These are phyloP conservation scores for Anethum foeniculum DNA, from an alignment of 140 eudicot species.

Conservation along the genomic window DNA sequence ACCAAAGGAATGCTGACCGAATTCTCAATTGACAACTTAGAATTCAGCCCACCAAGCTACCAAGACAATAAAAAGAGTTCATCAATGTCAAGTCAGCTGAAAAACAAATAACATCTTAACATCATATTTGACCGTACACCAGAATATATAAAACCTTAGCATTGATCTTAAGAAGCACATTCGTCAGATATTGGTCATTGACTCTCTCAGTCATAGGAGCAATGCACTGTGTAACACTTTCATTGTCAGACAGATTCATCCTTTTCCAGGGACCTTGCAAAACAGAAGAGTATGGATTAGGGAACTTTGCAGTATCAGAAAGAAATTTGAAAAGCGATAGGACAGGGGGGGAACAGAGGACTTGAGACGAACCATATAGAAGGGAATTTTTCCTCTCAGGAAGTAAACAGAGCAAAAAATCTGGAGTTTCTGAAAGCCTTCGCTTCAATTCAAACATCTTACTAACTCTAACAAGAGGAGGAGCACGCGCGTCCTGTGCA, in stretches of 20 bases:
- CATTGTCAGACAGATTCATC: slow-evolving; percentile 37
- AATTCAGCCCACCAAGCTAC: slow-evolving; percentile 60
- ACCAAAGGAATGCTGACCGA: slow-evolving; percentile 34
- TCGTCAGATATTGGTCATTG: slow-evolving; percentile 45
- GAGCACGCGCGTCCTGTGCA: no score
- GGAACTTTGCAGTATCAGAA: no score
- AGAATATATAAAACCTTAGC: slow-evolving; percentile 32
- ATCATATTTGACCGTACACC: no score
- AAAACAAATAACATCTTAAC: no score
- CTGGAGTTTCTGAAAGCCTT: slow-evolving; percentile 33
- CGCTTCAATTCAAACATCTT: slow-evolving; percentile 38
- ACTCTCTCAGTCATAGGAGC: slow-evolving; percentile 25
- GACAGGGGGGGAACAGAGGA: background rate
- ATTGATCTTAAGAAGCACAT: slow-evolving; percentile 56
- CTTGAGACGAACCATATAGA: slow-evolving; percentile 36
- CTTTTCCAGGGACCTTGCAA: slow-evolving; percentile 49
- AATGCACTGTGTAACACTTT: slow-evolving; percentile 51
- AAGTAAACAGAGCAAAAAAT: slow-evolving; percentile 38
- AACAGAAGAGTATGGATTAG: background rate
- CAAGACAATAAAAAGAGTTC: background rate
- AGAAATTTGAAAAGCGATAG: no score
- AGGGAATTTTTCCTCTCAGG: slow-evolving; percentile 36
- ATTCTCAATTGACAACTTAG: slow-evolving; percentile 27
- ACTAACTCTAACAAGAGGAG: slow-evolving; percentile 37
- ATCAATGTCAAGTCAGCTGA: no score